phyloP scores from a whole-genome alignment of 1,284 basidiomycete genomes.

The Austroboletus niveus region DNA sequence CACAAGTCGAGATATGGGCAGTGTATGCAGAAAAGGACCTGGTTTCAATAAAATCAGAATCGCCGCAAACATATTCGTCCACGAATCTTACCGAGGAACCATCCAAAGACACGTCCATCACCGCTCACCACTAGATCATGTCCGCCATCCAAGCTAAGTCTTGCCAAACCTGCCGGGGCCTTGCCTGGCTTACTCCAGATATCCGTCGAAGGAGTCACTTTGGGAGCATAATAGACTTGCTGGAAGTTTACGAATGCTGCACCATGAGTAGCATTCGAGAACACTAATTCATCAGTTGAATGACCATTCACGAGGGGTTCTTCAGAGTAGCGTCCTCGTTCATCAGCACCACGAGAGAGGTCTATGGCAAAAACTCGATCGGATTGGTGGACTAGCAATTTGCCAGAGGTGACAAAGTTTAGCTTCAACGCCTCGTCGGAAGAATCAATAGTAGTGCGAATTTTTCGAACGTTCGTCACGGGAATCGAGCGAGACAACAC shows the following conservation, averaged over 20 bases:
- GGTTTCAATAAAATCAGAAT: constrained; percentile 3
- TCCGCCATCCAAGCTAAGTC: constrained; percentile 68
- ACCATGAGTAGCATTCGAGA: constrained; percentile 36
- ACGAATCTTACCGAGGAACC: constrained; percentile 59
- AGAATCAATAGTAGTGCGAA: constrained; percentile 45
- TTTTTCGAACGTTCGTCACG: constrained; percentile 40
- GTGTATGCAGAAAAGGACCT: constrained; percentile 66
- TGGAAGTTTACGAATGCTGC: constrained; percentile 66
- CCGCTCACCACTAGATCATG: constrained; percentile 62
- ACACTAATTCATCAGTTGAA: constrained; percentile 54
- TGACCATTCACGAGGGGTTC: constrained; percentile 50
- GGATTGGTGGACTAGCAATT: constrained; percentile 58
- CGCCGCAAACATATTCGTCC: neutral
- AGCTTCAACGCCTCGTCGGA: constrained; percentile 41
- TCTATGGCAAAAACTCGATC: constrained; percentile 53
- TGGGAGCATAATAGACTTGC: constrained; percentile 56
- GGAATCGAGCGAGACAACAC: constrained; percentile 28
- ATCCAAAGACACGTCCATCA: constrained; percentile 63
- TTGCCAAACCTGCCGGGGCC: constrained; percentile 55
- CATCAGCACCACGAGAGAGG: constrained; percentile 44
- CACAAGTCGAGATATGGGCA: constrained; percentile 52
- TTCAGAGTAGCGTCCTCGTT: constrained; percentile 49
- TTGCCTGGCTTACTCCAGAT: constrained; percentile 71
- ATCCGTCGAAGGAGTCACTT: constrained; percentile 39
- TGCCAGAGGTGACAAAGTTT: constrained; percentile 47